These are phyloP conservation scores for Lachancea sp. DNA, from an alignment of 805 yeast species.

Conservation along the genomic window DNA sequence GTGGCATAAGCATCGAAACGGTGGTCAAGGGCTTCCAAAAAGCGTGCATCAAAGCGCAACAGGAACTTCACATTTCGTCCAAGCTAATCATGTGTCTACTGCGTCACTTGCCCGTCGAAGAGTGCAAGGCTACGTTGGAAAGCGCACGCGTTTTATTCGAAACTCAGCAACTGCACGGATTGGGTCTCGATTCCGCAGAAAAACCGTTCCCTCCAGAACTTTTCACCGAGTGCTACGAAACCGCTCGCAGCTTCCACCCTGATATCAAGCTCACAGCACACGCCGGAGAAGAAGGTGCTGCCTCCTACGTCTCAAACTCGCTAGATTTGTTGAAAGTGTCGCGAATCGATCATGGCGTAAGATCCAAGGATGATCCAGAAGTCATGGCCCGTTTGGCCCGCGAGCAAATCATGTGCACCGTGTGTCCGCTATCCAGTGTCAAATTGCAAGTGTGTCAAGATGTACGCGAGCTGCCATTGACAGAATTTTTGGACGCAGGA, in stretches of 20 bases:
- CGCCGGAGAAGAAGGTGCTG: slow-evolving; percentile 86
- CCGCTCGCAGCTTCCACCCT: slow-evolving; percentile 43
- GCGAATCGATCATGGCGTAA: slow-evolving; percentile 78
- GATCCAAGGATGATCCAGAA: slow-evolving; percentile 48
- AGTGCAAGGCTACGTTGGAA: slow-evolving; percentile 53
- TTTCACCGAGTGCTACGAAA: slow-evolving; percentile 55
- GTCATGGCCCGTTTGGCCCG: slow-evolving; percentile 53
- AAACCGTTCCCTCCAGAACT: slow-evolving; percentile 69
- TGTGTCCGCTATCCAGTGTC: slow-evolving; percentile 76
- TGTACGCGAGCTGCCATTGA: slow-evolving; percentile 61
- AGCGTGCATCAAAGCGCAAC: slow-evolving; percentile 59
- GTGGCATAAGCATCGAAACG: slow-evolving; percentile 53
- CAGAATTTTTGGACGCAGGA: slow-evolving; percentile 49
- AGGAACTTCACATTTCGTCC: slow-evolving; percentile 55
- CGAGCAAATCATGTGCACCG: slow-evolving; percentile 51
- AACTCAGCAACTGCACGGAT: slow-evolving; percentile 59
- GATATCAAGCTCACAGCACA: slow-evolving; percentile 69
- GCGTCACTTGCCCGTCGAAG: slow-evolving; percentile 61
- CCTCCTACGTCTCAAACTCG: slow-evolving; percentile 54
- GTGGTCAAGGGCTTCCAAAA: slow-evolving; percentile 61
- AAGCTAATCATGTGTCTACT: slow-evolving; percentile 76
- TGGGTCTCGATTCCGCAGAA: slow-evolving; percentile 81
- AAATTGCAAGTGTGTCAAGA: slow-evolving; percentile 67
- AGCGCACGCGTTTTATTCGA: slow-evolving; percentile 46
- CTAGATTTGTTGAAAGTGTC: slow-evolving; percentile 54